Base-by-base conservation (phyloP, 164 flowering plant genomes). In the Protea cynaroides region DNA sequence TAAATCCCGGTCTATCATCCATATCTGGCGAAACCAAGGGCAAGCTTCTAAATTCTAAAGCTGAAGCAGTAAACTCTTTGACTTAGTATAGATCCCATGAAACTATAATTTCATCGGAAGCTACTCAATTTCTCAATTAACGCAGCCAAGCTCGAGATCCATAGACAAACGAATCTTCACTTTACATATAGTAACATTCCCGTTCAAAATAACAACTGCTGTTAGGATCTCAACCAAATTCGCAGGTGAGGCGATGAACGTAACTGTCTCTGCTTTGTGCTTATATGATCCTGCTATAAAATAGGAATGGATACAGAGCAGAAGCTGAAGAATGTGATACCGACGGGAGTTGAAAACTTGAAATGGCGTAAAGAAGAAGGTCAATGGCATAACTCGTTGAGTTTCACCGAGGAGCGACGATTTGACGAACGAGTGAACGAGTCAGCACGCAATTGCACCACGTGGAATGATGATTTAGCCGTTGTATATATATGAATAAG, bases 21-120 rank as follows among this genome's bases (percentile, higher is more conserved):
- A 72, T 69, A n/a, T 38, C 49, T 61, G 34, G 61, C 23, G 8
- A 15, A 36, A 54, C 59, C 24, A 43, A 57, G 22, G 25, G 63
- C 46, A 43, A 65, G 69, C 63, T 63, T 63, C 68, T 56, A 61
- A 44, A n/a, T n/a, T 46, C 59, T 53, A 50, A 50, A 64, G 62
- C 6, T 34, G 62, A 61, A 56, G 11, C 34, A 43, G 37, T 65
- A 52, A 25, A 40, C 10, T 4, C 46, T 8, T 40, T 40, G 4
- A 18, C 34, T 4, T 29, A 21, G 6, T 36, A n/a, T n/a, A 24
- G n/a, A 71, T 63, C 55, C 57, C 22, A 12, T 11, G 49, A 49
- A 49, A 18, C 2, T 18, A 15, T 15, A 7, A 49, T 13, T 49
- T 18, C 52, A 15, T 15, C 52, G 19, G 17, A 18, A 49, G 52